Percentiles rank a stretch among this genome's conserved stretches.
Evolutionary conservation across 495 filamentous ascomycete species (phyloP).

Genomic region (Podospora didyma): DNA sequence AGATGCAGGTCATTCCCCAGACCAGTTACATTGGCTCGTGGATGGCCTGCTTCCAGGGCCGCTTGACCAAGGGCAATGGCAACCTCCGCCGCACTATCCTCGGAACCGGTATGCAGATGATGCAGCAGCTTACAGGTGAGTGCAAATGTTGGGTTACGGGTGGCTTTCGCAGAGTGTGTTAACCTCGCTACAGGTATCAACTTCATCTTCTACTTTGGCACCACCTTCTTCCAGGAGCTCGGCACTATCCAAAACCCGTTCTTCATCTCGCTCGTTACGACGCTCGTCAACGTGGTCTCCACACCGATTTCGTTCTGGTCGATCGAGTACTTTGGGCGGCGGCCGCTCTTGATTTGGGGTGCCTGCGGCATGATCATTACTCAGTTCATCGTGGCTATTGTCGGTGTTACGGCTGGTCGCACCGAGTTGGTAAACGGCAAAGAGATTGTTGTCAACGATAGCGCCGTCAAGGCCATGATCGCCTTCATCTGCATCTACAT

Average conservation of each 20-base stretch:
- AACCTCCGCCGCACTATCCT: constrained; percentile 70
- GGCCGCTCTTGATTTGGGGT: constrained; percentile 70
- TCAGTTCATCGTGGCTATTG: constrained; percentile 76
- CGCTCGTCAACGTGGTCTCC: constrained; percentile 77
- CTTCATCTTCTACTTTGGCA: constrained; percentile 88
- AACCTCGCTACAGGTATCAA: constrained; percentile 61
- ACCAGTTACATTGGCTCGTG: constrained; percentile 63
- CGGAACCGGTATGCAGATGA: constrained; percentile 66
- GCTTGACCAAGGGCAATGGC: constrained; percentile 47
- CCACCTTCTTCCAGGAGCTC: constrained; percentile 71
- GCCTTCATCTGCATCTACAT: constrained; percentile 82
- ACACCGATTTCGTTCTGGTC: constrained; percentile 78
- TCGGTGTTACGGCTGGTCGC: constrained; percentile 56
- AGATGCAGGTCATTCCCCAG: constrained; percentile 59
- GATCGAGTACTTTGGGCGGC: constrained; percentile 76
- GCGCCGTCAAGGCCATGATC: constrained; percentile 59
- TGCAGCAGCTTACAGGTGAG: constrained; percentile 56
- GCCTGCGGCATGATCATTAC: constrained; percentile 73
- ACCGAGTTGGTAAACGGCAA: too few species aligned
- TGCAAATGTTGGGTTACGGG: not conserved
- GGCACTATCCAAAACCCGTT: constrained; percentile 71
- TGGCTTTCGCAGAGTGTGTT: not conserved
- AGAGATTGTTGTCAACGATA: too few species aligned
- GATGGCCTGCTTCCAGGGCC: constrained; percentile 59
- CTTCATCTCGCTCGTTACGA: constrained; percentile 73